Conservation (phyloP, 495 filamentous ascomycete genomes). For the Penicillium chermesinum region DNA sequence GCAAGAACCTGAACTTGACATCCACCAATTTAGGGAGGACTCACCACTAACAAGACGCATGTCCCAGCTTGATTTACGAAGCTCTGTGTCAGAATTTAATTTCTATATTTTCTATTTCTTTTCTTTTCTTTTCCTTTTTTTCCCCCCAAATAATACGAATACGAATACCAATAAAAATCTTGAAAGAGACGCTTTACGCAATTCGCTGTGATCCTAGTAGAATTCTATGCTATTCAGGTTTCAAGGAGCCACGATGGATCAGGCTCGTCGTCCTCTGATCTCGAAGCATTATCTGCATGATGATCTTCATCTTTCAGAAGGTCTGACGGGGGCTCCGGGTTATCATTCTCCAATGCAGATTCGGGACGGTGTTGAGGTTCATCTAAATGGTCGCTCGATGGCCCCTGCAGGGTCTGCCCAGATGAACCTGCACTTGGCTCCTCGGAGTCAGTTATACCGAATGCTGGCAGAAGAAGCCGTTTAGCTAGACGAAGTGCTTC, state of each 20-base stretch:
- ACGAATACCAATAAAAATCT: no score
- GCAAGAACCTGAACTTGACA: no score
- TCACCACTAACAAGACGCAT: no score
- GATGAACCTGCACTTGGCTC: constrained; percentile 6
- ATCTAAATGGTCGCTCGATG: background rate
- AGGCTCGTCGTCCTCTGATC: constrained; percentile 45
- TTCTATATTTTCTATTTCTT: no score
- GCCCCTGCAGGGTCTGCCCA: constrained; percentile 5
- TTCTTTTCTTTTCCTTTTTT: no score
- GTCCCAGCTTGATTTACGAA: no score
- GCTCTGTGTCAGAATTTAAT: no score
- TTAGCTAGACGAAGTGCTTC: constrained; percentile 73
- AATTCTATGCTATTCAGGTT: constrained; percentile 6
- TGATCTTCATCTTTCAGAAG: constrained; percentile 30
- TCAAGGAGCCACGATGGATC: constrained; percentile 44
- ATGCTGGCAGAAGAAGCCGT: constrained; percentile 52
- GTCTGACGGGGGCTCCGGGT: constrained; percentile 38
- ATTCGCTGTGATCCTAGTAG: background rate
- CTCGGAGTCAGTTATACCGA: constrained; percentile 14
- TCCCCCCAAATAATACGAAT: no score
- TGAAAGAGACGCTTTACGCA: background rate
- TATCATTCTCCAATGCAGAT: constrained; percentile 24
- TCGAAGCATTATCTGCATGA: constrained; percentile 19
- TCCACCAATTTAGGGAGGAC: no score
- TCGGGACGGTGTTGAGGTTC: background rate